Base-by-base conservation (phyloP, 2,329 filamentous ascomycete genomes). In the Botrytis sinoallii region DNA sequence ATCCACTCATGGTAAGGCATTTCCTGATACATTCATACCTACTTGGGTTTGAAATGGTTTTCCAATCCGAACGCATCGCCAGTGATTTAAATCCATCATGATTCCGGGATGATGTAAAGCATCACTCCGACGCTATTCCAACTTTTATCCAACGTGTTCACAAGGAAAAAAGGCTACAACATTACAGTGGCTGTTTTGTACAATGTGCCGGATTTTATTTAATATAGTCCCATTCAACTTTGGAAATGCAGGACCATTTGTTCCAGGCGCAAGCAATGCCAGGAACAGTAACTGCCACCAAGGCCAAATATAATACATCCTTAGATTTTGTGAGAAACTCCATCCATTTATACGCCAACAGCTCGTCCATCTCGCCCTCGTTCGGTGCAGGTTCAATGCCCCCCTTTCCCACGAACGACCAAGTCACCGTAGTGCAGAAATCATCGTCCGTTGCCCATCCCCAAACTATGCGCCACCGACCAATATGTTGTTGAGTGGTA, bases 401-500 rank as follows among this genome's bases (percentile, higher is more conserved):
- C 7, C 52, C n/a, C 55, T 7, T 61, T 38, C 55, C 20, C 29
- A 42, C 40, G 38, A 44, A 44, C 14, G 55, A 57, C 18, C 66
- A 69, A 38, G n/a, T 57, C 35, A 59, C 48, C 20, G n/a, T 16
- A 20, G 38, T 29, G 29, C 25, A 40, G 48, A 38, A 61, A 63
- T 46, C 55, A 46, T 38, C 52, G 9, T 57, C 48, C 48, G 42
- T 67, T 52, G 29, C n/a, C 68, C 29, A 25, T 40, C 32, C 12
- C 25, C 32, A 44, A 52, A 84, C 83, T 78, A 82, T 78, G 80
- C 80, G 46, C 81, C 79, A 64, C 81, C 81, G 42, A 87, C 85
- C 74, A 87, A 82, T 76, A 87, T 86, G 80, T 86, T 87, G 81
- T 86, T 87, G 75, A 87, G 83, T 64, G 85, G 85, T 74, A 87